Evolutionary conservation across 2,329 filamentous ascomycete genomes (phyloP).

Genomic region (Ceratocystis papillata): DNA sequence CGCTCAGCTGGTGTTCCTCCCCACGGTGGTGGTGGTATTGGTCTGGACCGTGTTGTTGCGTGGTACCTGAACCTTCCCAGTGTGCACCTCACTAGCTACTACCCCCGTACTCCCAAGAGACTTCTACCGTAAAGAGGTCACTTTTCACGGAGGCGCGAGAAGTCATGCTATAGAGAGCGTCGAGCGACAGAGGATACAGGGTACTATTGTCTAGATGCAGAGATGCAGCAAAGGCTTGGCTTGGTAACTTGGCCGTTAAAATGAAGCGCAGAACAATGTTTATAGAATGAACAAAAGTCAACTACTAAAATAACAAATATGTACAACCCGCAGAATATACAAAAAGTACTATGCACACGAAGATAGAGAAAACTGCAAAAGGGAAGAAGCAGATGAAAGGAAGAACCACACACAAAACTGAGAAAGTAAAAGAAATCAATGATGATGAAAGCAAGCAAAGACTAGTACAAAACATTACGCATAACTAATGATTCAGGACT

Average conservation of each 20-base stretch:
- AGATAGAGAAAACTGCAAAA: too few relatives aligned
- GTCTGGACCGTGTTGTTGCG: constrained; percentile 73
- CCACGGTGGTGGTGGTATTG: constrained; percentile 81
- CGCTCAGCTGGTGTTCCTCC: constrained; percentile 71
- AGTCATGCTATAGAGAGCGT: not conserved
- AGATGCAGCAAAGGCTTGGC: not conserved
- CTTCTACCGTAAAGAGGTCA: constrained; percentile 37
- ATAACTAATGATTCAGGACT: too few relatives aligned
- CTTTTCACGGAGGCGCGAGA: not conserved
- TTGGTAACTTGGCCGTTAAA: not conserved
- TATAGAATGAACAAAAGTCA: constrained; percentile 7
- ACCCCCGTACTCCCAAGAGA: constrained; percentile 51
- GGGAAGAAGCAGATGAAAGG: too few relatives aligned
- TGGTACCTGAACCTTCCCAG: constrained; percentile 51
- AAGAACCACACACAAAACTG: not conserved
- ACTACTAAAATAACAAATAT: not conserved
- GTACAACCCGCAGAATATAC: not conserved
- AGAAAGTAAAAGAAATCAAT: not conserved
- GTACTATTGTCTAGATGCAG: constrained; percentile 1
- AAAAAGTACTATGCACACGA: too few relatives aligned
- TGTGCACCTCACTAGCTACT: constrained; percentile 48
- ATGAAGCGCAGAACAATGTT: constrained; percentile 2
- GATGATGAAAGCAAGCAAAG: not conserved
- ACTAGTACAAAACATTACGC: too few relatives aligned
- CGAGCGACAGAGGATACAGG: not conserved